A percentile compares a stretch with the other conserved stretches of the same genome.
Conservation (phyloP, 2,329 filamentous ascomycete species). For the Gaeumannomyces tritici region DNA sequence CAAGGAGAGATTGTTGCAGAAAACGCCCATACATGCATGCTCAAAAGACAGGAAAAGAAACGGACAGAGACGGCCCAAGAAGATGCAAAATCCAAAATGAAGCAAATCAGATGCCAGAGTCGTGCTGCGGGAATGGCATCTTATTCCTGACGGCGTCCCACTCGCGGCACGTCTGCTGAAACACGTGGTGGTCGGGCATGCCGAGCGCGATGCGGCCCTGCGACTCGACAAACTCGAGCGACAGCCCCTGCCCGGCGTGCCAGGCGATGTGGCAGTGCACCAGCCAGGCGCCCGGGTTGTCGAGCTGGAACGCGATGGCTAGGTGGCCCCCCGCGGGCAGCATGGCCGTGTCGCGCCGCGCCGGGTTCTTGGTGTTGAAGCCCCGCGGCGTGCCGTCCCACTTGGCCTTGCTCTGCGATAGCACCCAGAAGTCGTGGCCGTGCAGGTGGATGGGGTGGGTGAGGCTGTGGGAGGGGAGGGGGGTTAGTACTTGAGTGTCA, state of each 20-base stretch:
- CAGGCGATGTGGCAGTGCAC: conserved; percentile 19
- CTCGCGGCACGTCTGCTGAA: not conserved
- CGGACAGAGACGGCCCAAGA: not conserved
- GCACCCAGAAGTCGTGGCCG: conserved; percentile 39
- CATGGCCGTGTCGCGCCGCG: conserved; percentile 25
- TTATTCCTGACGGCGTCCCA: conserved; percentile 1
- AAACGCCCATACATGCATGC: not conserved
- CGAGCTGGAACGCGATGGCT: conserved; percentile 21
- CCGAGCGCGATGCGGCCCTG: not conserved
- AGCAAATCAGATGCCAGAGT: conserved; percentile 1
- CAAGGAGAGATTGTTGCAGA: not conserved
- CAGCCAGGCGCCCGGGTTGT: conserved; percentile 23
- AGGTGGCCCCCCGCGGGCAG: conserved; percentile 20
- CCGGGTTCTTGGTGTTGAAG: conserved; percentile 21
- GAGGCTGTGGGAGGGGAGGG: conserved; percentile 9
- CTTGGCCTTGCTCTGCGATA: conserved; percentile 20
- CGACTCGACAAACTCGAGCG: conserved; percentile 34
- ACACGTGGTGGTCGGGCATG: not conserved
- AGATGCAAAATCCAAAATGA: too few relatives aligned
- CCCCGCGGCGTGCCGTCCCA: conserved; percentile 9
- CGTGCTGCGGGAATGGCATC: conserved; percentile 1
- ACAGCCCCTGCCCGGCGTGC: conserved; percentile 6
- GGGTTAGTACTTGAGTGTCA: conserved; percentile 39
- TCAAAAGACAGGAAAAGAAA: not conserved
- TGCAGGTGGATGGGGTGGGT: conserved; percentile 40